Evolutionary conservation across 1,284 basidiomycete genomes (phyloP).

Genomic region (Ganoderma boninense): DNA sequence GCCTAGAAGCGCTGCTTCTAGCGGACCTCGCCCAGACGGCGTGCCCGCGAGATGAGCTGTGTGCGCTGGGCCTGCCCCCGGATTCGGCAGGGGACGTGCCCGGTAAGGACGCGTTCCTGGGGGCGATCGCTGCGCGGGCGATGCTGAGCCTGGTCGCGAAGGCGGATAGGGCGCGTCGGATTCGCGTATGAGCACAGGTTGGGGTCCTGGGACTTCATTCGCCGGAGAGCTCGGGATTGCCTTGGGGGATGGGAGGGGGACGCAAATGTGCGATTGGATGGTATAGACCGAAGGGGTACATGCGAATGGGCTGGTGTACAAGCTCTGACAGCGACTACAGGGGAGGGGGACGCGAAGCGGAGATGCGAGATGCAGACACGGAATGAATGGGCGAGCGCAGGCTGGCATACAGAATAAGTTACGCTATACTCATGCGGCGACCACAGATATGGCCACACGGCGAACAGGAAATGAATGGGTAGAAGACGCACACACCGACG

Average conservation of each 20-base stretch:
- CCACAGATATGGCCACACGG: background rate
- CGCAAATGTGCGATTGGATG: background rate
- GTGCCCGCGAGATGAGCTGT: conserved; percentile 12
- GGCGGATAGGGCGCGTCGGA: background rate
- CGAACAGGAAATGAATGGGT: background rate
- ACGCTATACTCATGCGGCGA: conserved; percentile 6
- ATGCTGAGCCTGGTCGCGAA: background rate
- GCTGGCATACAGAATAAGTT: conserved; percentile 1
- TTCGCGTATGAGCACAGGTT: background rate
- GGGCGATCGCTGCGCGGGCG: background rate
- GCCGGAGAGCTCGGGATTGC: background rate
- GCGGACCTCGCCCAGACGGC: conserved; percentile 18
- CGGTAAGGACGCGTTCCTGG: background rate
- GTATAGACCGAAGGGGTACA: background rate
- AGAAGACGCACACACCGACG: background rate
- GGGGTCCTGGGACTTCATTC: background rate
- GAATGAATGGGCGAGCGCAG: background rate
- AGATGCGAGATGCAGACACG: background rate
- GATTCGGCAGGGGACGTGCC: background rate
- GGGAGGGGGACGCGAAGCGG: background rate
- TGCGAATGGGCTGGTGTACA: background rate
- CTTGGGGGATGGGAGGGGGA: background rate
- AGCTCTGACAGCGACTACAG: background rate
- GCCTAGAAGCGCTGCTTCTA: conserved; percentile 13
- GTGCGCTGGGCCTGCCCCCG: background rate